Evolutionary conservation across 2,329 filamentous ascomycete species (phyloP).

Genomic region (Cladosporium sp.): DNA sequence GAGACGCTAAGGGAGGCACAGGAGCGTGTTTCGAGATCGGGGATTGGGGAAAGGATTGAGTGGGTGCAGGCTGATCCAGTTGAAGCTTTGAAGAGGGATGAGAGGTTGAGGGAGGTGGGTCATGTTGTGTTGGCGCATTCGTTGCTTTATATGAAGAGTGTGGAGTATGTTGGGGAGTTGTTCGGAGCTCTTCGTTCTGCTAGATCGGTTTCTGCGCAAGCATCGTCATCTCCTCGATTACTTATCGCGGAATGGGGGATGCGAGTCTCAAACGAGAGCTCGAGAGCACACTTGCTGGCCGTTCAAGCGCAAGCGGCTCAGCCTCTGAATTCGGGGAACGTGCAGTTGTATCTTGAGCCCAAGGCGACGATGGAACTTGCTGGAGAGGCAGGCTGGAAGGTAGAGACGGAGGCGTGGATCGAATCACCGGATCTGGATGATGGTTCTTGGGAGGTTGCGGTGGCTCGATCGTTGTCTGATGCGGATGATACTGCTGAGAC

Average conservation of each 20-base stretch:
- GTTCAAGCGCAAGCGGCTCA: background rate
- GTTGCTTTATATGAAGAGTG: background rate
- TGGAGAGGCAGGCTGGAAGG: background rate
- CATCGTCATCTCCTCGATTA: background rate
- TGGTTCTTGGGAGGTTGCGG: background rate
- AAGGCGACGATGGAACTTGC: background rate
- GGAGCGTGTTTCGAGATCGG: background rate
- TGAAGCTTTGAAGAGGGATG: background rate
- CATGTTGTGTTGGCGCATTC: background rate
- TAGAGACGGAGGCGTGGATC: background rate
- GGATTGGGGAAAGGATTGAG: background rate
- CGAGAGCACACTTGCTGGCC: background rate
- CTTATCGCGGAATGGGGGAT: background rate
- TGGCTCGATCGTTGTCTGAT: background rate
- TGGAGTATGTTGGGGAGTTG: background rate
- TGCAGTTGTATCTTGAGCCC: background rate
- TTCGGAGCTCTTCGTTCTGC: background rate
- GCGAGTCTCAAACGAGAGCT: background rate
- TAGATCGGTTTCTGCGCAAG: too few relatives aligned
- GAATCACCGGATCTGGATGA: background rate
- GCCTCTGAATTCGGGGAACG: background rate
- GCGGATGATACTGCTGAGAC: background rate
- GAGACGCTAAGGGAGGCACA: background rate
- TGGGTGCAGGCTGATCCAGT: background rate
- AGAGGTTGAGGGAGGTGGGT: background rate